phyloP scores from a whole-genome alignment of 169 alveolate species.

The Ichthyophthirius multifiliis region DNA sequence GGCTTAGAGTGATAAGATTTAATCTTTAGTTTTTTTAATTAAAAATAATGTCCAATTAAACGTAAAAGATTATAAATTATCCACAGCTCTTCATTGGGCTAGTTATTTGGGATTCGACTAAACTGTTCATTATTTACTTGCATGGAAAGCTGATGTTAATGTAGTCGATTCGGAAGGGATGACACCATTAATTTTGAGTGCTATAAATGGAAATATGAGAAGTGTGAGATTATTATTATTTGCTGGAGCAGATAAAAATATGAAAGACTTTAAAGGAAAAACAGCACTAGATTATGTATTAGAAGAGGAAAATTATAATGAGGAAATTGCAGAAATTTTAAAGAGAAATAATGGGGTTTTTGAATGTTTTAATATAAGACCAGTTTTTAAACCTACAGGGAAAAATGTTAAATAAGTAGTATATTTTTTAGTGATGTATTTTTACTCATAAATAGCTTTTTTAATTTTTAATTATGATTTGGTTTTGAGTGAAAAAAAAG shows the following conservation, averaged over 20 bases:
- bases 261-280: conserved; percentile 35
- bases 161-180: conserved; percentile 47
- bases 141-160: conserved; percentile 52
- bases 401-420: conserved; percentile 10
- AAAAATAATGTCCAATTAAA: conserved; percentile 1
- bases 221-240: conserved; percentile 62
- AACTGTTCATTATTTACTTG: conserved; percentile 46
- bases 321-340: conserved; percentile 13
- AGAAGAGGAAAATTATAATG: background rate
- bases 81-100: conserved; percentile 47
- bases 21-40: conserved; percentile 13
- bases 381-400: conserved; percentile 19
- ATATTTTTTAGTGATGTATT: background rate
- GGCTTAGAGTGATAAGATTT: conserved; percentile 45
- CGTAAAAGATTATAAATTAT: conserved; percentile 9
- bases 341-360: conserved; percentile 11
- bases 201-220: conserved; percentile 30
- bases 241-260: conserved; percentile 62
- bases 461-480: background rate
- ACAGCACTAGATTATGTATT: conserved; percentile 53
- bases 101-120: conserved; percentile 32
- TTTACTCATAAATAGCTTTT: background rate
- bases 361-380: conserved; percentile 13
- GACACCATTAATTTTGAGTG: conserved; percentile 68
- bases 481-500: background rate